These are phyloP conservation scores for Wallacemonas sp. DNA, from an alignment of 208 protist species.

Conservation along the genomic window DNA sequence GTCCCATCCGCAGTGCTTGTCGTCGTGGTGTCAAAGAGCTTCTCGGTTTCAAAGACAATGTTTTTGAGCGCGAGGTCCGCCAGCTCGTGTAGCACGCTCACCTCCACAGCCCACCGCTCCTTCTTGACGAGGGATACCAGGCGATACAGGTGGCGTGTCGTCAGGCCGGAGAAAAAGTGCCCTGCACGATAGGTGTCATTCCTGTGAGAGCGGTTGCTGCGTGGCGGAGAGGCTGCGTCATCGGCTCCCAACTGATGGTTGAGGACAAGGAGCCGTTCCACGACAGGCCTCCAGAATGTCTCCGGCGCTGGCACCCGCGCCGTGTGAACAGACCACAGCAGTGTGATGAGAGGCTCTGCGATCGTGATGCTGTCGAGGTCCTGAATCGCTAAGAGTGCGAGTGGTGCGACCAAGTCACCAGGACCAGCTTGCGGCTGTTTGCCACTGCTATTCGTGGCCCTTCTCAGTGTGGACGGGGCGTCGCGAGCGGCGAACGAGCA, in stretches of 20 bases:
- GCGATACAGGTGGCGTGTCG: conserved; percentile 78
- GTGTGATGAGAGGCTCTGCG: conserved; percentile 47
- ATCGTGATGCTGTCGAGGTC: conserved; percentile 31
- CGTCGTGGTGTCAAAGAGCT: not conserved
- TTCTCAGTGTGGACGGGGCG: too few relatives aligned
- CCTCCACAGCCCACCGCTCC: conserved; percentile 50
- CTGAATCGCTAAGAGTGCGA: conserved; percentile 40
- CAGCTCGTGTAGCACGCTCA: conserved; percentile 47
- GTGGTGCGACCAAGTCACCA: conserved; percentile 38
- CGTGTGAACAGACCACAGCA: conserved; percentile 70
- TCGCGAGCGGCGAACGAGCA: conserved; percentile 26
- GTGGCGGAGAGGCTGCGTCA: too few relatives aligned
- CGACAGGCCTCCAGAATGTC: conserved; percentile 53
- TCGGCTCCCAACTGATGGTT: conserved; percentile 39
- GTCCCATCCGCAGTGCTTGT: too few relatives aligned
- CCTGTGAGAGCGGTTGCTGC: too few relatives aligned
- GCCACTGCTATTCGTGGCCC: too few relatives aligned
- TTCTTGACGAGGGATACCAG: conserved; percentile 52
- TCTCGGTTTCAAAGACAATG: conserved; percentile 74
- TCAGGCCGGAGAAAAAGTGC: conserved; percentile 77
- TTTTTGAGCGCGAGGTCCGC: conserved; percentile 72
- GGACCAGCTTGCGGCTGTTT: not conserved
- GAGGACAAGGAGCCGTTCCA: conserved; percentile 43
- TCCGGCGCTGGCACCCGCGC: conserved; percentile 47
- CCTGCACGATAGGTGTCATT: too few relatives aligned